Conservation (phyloP, 495 filamentous ascomycete species). For the Trichocladium antarcticum region DNA sequence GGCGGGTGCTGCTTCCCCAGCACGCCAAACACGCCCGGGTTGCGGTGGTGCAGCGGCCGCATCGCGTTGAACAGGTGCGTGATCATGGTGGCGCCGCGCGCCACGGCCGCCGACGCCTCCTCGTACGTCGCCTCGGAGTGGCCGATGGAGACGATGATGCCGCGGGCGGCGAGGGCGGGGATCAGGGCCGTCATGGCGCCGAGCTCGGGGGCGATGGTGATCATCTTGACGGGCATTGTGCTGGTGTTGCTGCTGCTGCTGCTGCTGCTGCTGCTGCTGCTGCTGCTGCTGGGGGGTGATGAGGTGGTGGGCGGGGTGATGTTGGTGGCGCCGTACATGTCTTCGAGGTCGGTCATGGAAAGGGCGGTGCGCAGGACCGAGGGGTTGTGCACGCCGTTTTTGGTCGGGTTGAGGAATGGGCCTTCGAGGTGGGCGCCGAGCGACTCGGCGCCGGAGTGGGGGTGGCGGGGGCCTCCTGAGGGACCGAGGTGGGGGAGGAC, state of each 20-base stretch:
- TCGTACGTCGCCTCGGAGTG: conserved; percentile 74
- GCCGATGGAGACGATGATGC: conserved; percentile 64
- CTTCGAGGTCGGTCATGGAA: conserved; percentile 46
- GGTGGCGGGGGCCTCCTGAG: conserved; percentile 40
- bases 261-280: no score
- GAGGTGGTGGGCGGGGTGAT: conserved; percentile 29
- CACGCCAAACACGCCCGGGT: conserved; percentile 73
- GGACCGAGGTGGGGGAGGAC: conserved; percentile 64
- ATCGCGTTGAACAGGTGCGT: conserved; percentile 90
- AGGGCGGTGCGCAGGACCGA: conserved; percentile 48
- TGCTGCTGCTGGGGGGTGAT: no score
- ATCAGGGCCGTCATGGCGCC: conserved; percentile 52
- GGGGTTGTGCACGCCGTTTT: conserved; percentile 63
- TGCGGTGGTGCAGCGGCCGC: conserved; percentile 72
- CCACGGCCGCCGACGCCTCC: conserved; percentile 52
- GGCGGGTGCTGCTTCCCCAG: no score
- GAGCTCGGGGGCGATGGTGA: conserved; percentile 73
- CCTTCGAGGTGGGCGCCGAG: conserved; percentile 80
- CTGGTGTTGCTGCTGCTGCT: not conserved
- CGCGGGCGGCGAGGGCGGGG: conserved; percentile 44
- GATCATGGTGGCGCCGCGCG: conserved; percentile 67
- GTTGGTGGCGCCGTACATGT: conserved; percentile 59
- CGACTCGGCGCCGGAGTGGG: conserved; percentile 60
- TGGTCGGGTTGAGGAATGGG: conserved; percentile 59
- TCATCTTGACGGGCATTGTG: conserved; percentile 49